Evolutionary conservation across 176 grass and related monocot genomes (phyloP).

Genomic region (Triticum monococcum): DNA sequence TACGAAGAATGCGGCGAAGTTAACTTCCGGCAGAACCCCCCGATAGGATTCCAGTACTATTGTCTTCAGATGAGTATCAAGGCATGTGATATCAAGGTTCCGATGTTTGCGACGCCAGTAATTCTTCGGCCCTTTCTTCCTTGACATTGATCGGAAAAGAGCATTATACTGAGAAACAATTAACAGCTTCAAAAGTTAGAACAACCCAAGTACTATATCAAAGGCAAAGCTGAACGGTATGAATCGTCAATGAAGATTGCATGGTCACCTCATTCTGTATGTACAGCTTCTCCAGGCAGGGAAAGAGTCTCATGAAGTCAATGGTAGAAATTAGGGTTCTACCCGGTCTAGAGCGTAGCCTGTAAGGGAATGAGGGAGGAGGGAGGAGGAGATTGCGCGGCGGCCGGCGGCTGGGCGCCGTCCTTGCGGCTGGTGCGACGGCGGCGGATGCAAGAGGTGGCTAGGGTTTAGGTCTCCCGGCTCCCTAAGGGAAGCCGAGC

Average conservation of each 20-base stretch:
- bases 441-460: no score
- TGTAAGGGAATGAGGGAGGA: no score
- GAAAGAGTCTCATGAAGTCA: no score
- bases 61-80: not conserved
- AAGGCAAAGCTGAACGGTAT: not conserved
- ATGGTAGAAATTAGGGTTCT: no score
- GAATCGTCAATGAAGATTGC: not conserved
- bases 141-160: not conserved
- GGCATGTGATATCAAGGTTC: not conserved
- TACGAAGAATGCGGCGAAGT: not conserved
- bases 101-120: not conserved
- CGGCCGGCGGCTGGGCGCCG: no score
- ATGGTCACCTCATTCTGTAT: not conserved
- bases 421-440: no score
- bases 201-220: not conserved
- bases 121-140: not conserved
- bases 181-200: no score
- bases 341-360: no score
- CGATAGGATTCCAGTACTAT: not conserved
- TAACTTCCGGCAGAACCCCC: not conserved
- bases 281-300: no score
- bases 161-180: not conserved
- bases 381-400: no score
- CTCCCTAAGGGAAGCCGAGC: no score
- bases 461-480: no score